A percentile compares a stretch with the other conserved stretches of the same genome.
These are phyloP conservation scores for Aurinia saxatilis DNA, from an alignment of 345 rosid species.

Conservation along the genomic window DNA sequence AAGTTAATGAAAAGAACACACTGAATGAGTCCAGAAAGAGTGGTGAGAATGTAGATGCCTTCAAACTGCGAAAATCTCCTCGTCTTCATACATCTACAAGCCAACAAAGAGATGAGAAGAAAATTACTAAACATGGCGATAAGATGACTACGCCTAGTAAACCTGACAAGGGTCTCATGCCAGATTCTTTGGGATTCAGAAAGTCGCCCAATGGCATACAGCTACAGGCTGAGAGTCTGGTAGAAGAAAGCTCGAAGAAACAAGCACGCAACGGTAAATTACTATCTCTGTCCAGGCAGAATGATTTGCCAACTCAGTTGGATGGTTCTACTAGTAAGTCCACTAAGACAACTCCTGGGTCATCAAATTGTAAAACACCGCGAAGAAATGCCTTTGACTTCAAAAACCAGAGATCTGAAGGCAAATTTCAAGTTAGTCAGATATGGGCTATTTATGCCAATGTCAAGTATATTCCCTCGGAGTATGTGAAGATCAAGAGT, in stretches of 20 bases:
- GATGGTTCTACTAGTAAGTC: conserved; percentile 10
- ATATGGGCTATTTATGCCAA: conserved; percentile 44
- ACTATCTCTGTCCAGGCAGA: conserved; percentile 12
- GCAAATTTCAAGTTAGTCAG: conserved; percentile 32
- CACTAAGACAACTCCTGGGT: conserved; percentile 2
- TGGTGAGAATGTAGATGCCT: background rate
- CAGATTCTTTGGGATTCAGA: conserved; percentile 27
- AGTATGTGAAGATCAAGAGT: conserved; percentile 38
- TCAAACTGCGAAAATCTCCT: conserved; percentile 25
- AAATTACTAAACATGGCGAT: conserved; percentile 5
- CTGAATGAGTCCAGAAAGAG: background rate
- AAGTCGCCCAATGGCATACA: conserved; percentile 37
- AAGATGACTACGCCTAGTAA: conserved; percentile 17
- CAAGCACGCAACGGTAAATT: conserved; percentile 19
- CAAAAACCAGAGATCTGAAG: conserved; percentile 33
- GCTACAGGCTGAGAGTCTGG: conserved; percentile 17
- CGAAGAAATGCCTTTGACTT: conserved; percentile 26
- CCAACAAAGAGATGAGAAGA: conserved; percentile 11
- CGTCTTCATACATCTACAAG: conserved; percentile 11
- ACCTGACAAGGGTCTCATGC: conserved; percentile 6
- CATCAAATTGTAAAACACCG: conserved; percentile 18
- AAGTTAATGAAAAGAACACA: conserved; percentile 19
- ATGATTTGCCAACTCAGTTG: conserved; percentile 9
- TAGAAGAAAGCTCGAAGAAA: conserved; percentile 24
- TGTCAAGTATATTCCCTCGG: conserved; percentile 36